A percentile compares a stretch with the other conserved stretches of the same genome.
Evolutionary conservation across 352 stramenopile species (phyloP).

Genomic region (Peronosclerospora sorghi): DNA sequence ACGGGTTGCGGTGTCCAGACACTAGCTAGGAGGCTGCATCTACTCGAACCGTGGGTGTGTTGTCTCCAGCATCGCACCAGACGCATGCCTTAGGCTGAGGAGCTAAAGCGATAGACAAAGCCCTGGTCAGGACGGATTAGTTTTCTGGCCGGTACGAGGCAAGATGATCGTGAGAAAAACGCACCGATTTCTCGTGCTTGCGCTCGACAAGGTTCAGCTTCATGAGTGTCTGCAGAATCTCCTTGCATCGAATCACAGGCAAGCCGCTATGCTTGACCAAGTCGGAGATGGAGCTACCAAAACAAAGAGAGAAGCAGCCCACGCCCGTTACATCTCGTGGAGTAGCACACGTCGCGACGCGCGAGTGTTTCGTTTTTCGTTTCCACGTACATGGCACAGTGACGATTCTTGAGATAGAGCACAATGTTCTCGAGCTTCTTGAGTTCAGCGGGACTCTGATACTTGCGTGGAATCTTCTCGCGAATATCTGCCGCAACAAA

Average conservation of each 20-base stretch:
- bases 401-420: slow-evolving; percentile 76
- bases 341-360: too few relatives aligned
- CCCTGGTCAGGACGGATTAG: slow-evolving; percentile 22
- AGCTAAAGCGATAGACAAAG: slow-evolving; percentile 63
- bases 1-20: slow-evolving; percentile 5
- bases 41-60: not conserved
- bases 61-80: not conserved
- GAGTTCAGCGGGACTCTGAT: slow-evolving; percentile 64
- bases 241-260: slow-evolving; percentile 77
- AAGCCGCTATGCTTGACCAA: slow-evolving; percentile 71
- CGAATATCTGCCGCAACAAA: slow-evolving; percentile 34
- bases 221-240: slow-evolving; percentile 82
- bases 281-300: slow-evolving; percentile 61
- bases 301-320: not conserved
- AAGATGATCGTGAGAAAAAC: not conserved
- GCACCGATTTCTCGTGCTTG: slow-evolving; percentile 61
- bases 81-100: slow-evolving; percentile 8
- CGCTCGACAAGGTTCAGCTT: slow-evolving; percentile 72
- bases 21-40: not conserved
- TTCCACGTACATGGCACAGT: slow-evolving; percentile 56
- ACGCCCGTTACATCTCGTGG: too few relatives aligned
- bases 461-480: slow-evolving; percentile 76
- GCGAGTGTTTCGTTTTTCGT: too few relatives aligned
- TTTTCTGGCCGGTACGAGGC: not conserved
- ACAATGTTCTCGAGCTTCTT: slow-evolving; percentile 82